These are phyloP conservation scores for Sporothrix inflata DNA, from an alignment of 2,329 filamentous ascomycete species.

Conservation along the genomic window DNA sequence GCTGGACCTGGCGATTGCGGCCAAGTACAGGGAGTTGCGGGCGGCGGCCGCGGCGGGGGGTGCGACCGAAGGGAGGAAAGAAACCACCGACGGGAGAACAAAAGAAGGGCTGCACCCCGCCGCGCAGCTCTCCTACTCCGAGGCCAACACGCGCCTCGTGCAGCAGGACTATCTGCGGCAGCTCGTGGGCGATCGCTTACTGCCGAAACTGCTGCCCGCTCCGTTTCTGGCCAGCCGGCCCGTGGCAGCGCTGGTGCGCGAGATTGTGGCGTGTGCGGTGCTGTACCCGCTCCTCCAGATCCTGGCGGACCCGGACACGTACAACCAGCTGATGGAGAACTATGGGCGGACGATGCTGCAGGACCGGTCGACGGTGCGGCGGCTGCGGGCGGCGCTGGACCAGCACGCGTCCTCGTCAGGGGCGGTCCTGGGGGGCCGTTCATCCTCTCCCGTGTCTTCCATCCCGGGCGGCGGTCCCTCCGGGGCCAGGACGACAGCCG, in stretches of 20 bases:
- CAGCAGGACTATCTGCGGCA: conserved; percentile 88
- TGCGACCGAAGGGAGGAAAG: not conserved
- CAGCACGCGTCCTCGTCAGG: conserved; percentile 87
- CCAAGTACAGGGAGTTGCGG: conserved; percentile 73
- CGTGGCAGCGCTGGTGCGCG: conserved; percentile 78
- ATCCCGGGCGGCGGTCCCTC: not conserved
- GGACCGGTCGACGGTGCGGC: conserved; percentile 92
- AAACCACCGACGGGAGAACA: no score
- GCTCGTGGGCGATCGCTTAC: conserved; percentile 65
- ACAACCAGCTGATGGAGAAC: conserved; percentile 95
- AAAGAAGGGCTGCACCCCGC: conserved; percentile 76
- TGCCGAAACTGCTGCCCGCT: conserved; percentile 75
- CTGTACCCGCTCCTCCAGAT: conserved; percentile 78
- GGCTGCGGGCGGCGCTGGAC: conserved; percentile 87
- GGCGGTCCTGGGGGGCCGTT: not conserved
- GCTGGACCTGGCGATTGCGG: conserved; percentile 92
- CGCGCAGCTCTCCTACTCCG: conserved; percentile 78
- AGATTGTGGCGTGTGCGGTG: conserved; percentile 92
- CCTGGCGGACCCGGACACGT: conserved; percentile 89
- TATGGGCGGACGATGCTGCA: conserved; percentile 85
- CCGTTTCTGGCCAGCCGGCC: conserved; percentile 77
- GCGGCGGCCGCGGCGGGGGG: not conserved
- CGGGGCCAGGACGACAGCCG: not conserved
- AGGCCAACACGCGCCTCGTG: conserved; percentile 68
- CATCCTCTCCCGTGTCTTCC: not conserved